Evolutionary conservation across 2,329 filamentous ascomycete species (phyloP).

Genomic region (Alternaria solani): DNA sequence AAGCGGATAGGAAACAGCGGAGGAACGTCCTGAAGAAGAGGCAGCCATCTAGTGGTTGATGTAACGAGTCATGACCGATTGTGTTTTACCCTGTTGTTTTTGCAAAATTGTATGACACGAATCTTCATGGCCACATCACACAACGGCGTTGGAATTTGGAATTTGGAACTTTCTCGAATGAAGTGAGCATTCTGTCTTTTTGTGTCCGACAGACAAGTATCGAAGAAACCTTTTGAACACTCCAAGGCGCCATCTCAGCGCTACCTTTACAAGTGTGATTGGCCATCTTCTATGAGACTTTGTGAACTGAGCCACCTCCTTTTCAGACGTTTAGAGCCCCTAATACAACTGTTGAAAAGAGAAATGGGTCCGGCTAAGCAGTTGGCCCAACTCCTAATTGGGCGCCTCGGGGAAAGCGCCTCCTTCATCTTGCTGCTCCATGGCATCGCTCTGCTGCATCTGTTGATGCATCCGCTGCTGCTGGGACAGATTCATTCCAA

Average conservation of each 20-base stretch:
- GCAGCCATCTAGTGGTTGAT: constrained; percentile 7
- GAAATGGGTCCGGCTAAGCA: background rate
- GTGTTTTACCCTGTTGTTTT: background rate
- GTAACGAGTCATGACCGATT: background rate
- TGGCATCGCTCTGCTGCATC: background rate
- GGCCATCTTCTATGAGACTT: too few relatives aligned
- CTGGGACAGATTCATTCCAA: background rate
- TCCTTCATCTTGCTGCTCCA: background rate
- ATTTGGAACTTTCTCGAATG: background rate
- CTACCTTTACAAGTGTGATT: background rate
- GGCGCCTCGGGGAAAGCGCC: background rate
- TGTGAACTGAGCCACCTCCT: background rate
- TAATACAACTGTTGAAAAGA: background rate
- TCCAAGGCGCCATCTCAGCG: background rate
- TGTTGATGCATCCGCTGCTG: constrained; percentile 8
- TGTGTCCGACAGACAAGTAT: background rate
- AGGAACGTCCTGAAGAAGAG: constrained; percentile 16
- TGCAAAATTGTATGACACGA: background rate
- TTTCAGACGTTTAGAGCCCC: background rate
- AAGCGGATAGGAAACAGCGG: constrained; percentile 10
- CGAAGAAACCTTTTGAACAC: background rate
- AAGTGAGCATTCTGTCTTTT: background rate
- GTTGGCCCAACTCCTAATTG: background rate
- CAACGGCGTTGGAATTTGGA: background rate
- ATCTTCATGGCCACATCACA: background rate